Conservation (phyloP, 371 early-diverging fungal species). For the Lichtheimia ramosa region DNA sequence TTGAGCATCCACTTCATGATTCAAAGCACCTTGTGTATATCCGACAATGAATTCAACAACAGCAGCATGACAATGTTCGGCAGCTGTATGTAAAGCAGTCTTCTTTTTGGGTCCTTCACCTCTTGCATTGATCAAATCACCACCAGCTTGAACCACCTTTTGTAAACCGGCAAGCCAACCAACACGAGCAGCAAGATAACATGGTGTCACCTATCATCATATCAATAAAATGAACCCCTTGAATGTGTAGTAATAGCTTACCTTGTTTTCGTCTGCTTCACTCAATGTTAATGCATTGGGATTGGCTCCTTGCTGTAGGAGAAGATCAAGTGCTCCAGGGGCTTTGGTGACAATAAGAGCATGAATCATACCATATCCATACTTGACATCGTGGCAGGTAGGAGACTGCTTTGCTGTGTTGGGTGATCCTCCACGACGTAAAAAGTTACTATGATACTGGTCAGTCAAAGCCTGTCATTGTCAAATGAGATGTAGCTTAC, state of each 20-base stretch:
- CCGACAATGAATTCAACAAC: conserved; percentile 38
- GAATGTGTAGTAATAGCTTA: conserved; percentile 1
- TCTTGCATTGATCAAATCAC: conserved; percentile 28
- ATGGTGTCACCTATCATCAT: conserved; percentile 27
- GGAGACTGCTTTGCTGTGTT: conserved; percentile 50
- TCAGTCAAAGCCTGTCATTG: too few species aligned
- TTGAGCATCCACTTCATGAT: conserved; percentile 25
- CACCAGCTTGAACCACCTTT: conserved; percentile 38
- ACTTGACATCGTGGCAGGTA: conserved; percentile 25
- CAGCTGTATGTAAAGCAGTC: conserved; percentile 43
- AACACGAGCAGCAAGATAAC: conserved; percentile 45
- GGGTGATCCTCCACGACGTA: conserved; percentile 50
- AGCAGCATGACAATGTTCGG: conserved; percentile 41
- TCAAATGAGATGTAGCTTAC: too few species aligned
- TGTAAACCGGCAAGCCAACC: conserved; percentile 49
- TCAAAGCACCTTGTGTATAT: conserved; percentile 26
- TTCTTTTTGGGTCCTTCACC: conserved; percentile 33
- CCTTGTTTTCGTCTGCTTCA: conserved; percentile 39
- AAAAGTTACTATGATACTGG: conserved; percentile 26
- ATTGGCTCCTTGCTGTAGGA: conserved; percentile 48
- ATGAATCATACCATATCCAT: conserved; percentile 51
- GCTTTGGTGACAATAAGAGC: conserved; percentile 36
- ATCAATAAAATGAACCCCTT: neutral
- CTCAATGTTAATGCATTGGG: conserved; percentile 43
- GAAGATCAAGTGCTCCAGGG: conserved; percentile 23